Evolutionary conservation across 805 yeast species (phyloP).

Genomic region (Starmera quercuum): DNA sequence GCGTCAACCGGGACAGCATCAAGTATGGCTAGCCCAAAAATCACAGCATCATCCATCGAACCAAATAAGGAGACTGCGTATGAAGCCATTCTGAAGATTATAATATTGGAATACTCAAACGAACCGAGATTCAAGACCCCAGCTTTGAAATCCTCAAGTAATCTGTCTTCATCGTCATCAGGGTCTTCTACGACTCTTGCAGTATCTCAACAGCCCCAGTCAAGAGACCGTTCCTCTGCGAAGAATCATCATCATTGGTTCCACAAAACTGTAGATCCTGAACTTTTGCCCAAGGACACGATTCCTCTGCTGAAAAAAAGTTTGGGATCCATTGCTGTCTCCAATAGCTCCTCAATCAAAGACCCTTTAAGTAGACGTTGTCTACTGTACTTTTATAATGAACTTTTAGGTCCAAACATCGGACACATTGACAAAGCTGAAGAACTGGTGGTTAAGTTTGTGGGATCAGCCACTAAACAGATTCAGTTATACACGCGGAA

Average conservation of each 20-base stretch:
- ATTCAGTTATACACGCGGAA: slow-evolving; percentile 26
- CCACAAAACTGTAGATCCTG: slow-evolving; percentile 25
- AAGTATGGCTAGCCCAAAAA: slow-evolving; percentile 1
- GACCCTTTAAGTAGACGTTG: slow-evolving; percentile 50
- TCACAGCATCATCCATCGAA: neutral
- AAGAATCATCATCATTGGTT: slow-evolving; percentile 23
- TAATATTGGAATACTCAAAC: slow-evolving; percentile 51
- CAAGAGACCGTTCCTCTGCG: slow-evolving; percentile 20
- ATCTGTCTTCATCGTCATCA: slow-evolving; percentile 1
- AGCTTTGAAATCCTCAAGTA: neutral
- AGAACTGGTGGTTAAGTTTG: slow-evolving; percentile 45
- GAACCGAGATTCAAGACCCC: slow-evolving; percentile 51
- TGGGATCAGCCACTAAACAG: slow-evolving; percentile 46
- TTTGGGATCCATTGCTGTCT: slow-evolving; percentile 40
- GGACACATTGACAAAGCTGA: slow-evolving; percentile 27
- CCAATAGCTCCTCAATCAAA: slow-evolving; percentile 23
- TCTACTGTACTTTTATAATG: slow-evolving; percentile 56
- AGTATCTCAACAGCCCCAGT: slow-evolving; percentile 8
- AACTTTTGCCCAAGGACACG: slow-evolving; percentile 27
- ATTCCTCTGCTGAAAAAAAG: slow-evolving; percentile 30
- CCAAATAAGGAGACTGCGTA: slow-evolving; percentile 40
- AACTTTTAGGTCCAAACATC: slow-evolving; percentile 40
- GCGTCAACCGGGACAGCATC: slow-evolving; percentile 8
- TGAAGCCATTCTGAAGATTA: slow-evolving; percentile 42
- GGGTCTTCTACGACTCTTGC: slow-evolving; percentile 1